phyloP scores from a whole-genome alignment of 306 rosid species.

The Gleditsia sinensis region DNA sequence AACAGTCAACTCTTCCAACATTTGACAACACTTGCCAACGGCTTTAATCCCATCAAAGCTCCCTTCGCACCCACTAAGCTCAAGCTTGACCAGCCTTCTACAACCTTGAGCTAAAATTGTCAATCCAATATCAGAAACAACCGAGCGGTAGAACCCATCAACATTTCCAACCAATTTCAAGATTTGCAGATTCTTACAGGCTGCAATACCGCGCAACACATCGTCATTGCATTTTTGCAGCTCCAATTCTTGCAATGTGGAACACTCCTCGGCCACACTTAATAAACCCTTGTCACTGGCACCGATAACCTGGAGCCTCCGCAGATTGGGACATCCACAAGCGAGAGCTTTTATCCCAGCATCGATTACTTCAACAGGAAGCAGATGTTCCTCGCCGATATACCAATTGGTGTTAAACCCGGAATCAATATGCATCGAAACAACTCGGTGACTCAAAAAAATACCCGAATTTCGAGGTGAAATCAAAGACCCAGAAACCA shows the following conservation, averaged over 20 bases:
- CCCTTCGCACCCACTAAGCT: conserved; percentile 84
- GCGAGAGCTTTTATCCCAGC: conserved; percentile 51
- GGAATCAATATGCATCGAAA: conserved; percentile 48
- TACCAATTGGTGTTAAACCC: conserved; percentile 37
- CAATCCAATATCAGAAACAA: conserved; percentile 79
- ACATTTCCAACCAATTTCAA: conserved; percentile 65
- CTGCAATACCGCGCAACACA: conserved; percentile 60
- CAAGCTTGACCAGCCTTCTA: conserved; percentile 76
- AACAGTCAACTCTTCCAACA: conserved; percentile 77
- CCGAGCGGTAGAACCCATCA: conserved; percentile 54
- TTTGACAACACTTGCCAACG: conserved; percentile 80
- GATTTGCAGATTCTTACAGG: conserved; percentile 69
- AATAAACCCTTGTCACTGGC: conserved; percentile 63
- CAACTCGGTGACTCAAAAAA: conserved; percentile 41
- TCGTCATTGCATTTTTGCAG: conserved; percentile 63
- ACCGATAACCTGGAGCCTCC: conserved; percentile 53
- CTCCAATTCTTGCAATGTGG: conserved; percentile 62
- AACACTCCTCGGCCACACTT: conserved; percentile 62
- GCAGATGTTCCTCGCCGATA: conserved; percentile 42
- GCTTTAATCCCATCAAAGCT: conserved; percentile 91
- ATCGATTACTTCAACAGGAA: conserved; percentile 50
- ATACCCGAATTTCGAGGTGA: conserved; percentile 53
- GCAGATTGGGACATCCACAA: conserved; percentile 63
- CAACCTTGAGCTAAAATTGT: conserved; percentile 92
- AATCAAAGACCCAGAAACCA: conserved; percentile 51